Evolutionary conservation across 441 rosid species (phyloP).

Genomic region (Arabidopsis hybrid): DNA sequence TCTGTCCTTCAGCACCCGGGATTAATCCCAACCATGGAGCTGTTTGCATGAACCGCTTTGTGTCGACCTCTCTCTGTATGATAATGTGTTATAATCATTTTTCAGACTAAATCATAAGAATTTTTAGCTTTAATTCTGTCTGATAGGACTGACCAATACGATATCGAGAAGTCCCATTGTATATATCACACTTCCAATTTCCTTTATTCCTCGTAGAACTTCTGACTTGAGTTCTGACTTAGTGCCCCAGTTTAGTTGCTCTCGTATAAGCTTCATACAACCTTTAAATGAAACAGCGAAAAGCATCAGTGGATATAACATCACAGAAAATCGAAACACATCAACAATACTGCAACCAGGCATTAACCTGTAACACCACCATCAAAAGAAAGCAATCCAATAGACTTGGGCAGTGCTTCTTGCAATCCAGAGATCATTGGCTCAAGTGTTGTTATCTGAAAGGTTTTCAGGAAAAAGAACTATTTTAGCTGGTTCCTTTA

Average conservation of each 20-base stretch:
- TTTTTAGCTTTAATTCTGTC: slow-evolving; percentile 15
- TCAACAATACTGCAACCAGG: slow-evolving; percentile 4
- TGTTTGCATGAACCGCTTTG: slow-evolving; percentile 90
- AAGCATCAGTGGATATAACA: neutral
- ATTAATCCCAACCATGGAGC: slow-evolving; percentile 96
- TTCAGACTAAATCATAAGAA: slow-evolving; percentile 22
- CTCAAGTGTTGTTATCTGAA: slow-evolving; percentile 83
- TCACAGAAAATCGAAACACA: slow-evolving; percentile 1
- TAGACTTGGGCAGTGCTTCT: slow-evolving; percentile 95
- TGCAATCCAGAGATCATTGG: slow-evolving; percentile 94
- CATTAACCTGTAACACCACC: slow-evolving; percentile 89
- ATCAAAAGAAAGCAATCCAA: slow-evolving; percentile 97
- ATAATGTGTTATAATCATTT: neutral
- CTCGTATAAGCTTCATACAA: slow-evolving; percentile 96
- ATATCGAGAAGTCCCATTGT: slow-evolving; percentile 98
- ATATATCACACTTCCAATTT: slow-evolving; percentile 95
- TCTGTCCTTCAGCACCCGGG: slow-evolving; percentile 91
- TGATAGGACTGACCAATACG: slow-evolving; percentile 75
- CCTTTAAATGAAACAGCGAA: slow-evolving; percentile 53
- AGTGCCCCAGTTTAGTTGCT: slow-evolving; percentile 90
- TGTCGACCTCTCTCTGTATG: slow-evolving; percentile 88
- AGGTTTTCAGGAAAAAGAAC: slow-evolving; percentile 9
- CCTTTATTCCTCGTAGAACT: slow-evolving; percentile 93
- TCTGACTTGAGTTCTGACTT: slow-evolving; percentile 93
- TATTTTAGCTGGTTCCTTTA: slow-evolving; percentile 11